These are phyloP conservation scores for Carex scoparia DNA, from an alignment of 176 grass and related monocot genomes.

Conservation along the genomic window DNA sequence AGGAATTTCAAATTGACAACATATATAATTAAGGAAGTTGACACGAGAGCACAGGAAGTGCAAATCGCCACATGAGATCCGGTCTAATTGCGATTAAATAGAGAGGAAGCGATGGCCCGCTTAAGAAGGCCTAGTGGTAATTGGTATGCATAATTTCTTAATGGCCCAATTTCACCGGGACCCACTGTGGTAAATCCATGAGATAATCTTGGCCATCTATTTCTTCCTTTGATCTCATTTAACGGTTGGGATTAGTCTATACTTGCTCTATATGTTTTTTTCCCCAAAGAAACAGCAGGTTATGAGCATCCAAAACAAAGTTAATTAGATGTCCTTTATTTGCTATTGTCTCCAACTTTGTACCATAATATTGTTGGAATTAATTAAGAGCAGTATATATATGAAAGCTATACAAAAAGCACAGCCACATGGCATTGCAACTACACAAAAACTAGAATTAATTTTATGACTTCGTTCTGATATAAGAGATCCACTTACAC, in stretches of 20 bases:
- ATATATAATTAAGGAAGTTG: no score
- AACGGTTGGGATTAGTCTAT: not conserved
- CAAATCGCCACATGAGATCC: not conserved
- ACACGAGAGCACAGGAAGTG: not conserved
- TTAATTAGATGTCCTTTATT: not conserved
- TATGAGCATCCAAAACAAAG: not conserved
- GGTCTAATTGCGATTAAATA: not conserved
- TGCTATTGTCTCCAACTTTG: not conserved
- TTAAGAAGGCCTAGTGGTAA: not conserved
- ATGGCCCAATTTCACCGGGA: not conserved
- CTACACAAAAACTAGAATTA: not conserved
- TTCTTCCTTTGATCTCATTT: not conserved
- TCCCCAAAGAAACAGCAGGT: no score
- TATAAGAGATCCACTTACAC: no score
- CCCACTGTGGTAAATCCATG: constrained; percentile 6
- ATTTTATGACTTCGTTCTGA: not conserved
- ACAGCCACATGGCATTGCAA: not conserved
- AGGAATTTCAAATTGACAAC: not conserved
- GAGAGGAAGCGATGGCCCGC: not conserved
- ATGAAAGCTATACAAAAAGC: not conserved
- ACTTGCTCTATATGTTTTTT: no score
- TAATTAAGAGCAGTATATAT: not conserved
- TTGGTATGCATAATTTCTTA: not conserved
- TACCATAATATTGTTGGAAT: not conserved
- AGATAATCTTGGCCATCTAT: not conserved